phyloP scores from a whole-genome alignment of 1,139 yeast species.

The Protomyces inouyei region DNA sequence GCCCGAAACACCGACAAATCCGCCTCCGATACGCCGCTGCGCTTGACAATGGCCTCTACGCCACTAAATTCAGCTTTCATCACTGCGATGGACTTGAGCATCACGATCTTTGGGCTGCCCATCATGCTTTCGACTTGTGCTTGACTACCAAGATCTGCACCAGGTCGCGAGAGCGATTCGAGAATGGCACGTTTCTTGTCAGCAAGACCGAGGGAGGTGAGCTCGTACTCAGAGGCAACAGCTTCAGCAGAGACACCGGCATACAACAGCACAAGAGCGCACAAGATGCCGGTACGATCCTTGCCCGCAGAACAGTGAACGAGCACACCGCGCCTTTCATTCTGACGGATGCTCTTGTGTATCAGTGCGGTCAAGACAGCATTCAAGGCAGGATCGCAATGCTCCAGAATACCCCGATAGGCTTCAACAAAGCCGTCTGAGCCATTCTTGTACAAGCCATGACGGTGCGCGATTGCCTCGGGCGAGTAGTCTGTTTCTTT shows the following conservation, averaged over 20 bases:
- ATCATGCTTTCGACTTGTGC: neutral
- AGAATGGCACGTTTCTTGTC: neutral
- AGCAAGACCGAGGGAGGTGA: constrained; percentile 61
- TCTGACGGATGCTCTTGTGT: neutral
- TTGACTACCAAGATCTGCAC: neutral
- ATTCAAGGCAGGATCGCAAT: constrained; percentile 7
- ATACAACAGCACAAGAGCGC: constrained; percentile 60
- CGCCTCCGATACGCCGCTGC: neutral
- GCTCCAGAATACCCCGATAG: constrained; percentile 40
- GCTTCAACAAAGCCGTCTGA: constrained; percentile 62
- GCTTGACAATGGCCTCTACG: neutral
- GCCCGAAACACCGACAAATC: neutral
- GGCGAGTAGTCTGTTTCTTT: constrained; percentile 58
- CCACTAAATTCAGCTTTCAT: neutral
- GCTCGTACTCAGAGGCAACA: constrained; percentile 66
- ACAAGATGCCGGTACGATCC: constrained; percentile 74
- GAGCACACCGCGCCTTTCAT: constrained; percentile 3
- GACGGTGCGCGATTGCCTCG: constrained; percentile 57
- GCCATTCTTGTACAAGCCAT: constrained; percentile 54
- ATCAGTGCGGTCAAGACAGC: neutral
- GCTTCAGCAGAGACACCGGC: constrained; percentile 62
- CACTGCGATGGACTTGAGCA: neutral
- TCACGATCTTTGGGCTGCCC: neutral
- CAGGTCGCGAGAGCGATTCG: neutral
- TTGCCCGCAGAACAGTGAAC: constrained; percentile 55